Evolutionary conservation across 2,329 filamentous ascomycete genomes (phyloP).

Genomic region (Nothomitra cinnamomea): DNA sequence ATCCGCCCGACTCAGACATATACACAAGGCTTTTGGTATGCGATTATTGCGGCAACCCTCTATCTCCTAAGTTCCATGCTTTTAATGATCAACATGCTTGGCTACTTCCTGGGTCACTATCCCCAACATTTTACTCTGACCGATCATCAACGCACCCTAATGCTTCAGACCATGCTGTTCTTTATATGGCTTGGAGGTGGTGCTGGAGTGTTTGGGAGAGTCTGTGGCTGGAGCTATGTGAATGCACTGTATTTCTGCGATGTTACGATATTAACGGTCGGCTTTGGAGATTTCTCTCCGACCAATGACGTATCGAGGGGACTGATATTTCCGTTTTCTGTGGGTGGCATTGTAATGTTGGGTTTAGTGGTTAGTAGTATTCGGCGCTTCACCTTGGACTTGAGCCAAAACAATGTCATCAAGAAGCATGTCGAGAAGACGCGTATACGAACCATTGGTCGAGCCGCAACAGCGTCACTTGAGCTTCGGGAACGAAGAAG

Average conservation of each 20-base stretch:
- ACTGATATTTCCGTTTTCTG: slow-evolving; percentile 66
- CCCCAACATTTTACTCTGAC: slow-evolving; percentile 62
- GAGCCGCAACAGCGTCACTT: slow-evolving; percentile 34
- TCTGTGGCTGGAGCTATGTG: slow-evolving; percentile 60
- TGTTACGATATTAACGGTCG: slow-evolving; percentile 44
- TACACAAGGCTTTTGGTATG: slow-evolving; percentile 80
- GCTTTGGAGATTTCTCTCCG: slow-evolving; percentile 45
- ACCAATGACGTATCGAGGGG: slow-evolving; percentile 42
- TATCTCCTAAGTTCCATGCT: slow-evolving; percentile 67
- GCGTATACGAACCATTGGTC: slow-evolving; percentile 35
- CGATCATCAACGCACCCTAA: slow-evolving; percentile 67
- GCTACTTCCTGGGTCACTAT: slow-evolving; percentile 60
- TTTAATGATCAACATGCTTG: slow-evolving; percentile 63
- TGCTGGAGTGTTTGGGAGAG: slow-evolving; percentile 52
- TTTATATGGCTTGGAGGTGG: slow-evolving; percentile 68
- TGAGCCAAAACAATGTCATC: slow-evolving; percentile 45
- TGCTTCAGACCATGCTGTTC: slow-evolving; percentile 78
- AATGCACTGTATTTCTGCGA: slow-evolving; percentile 70
- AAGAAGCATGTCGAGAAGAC: slow-evolving; percentile 38
- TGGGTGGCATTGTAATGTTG: slow-evolving; percentile 68
- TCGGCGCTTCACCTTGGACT: slow-evolving; percentile 43
- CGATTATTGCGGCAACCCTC: slow-evolving; percentile 58
- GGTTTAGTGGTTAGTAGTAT: slow-evolving; percentile 73
- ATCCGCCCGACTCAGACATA: slow-evolving; percentile 33
- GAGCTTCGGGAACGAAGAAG: slow-evolving; percentile 27